Evolutionary conservation across 129 eudicot genomes (phyloP).

Genomic region (Helianthus tuberosus): DNA sequence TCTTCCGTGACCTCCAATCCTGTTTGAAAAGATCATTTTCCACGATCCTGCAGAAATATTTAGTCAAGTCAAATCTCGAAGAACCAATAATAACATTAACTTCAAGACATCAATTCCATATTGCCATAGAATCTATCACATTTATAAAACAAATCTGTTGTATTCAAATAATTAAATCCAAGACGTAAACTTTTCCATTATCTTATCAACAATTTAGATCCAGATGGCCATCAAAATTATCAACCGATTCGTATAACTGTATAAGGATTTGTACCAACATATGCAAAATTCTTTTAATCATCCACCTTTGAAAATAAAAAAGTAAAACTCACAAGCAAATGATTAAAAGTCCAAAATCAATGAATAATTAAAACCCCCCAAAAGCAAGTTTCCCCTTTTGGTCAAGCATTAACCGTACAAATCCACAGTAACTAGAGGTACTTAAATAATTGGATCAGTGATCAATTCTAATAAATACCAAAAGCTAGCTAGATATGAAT

Average conservation of each 20-base stretch:
- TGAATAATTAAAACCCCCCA: conserved; percentile 8
- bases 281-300: neutral
- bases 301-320: neutral
- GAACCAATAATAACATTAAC: neutral
- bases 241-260: neutral
- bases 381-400: conserved; percentile 27
- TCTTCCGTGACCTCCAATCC: conserved; percentile 98
- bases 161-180: neutral
- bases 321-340: neutral
- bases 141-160: neutral
- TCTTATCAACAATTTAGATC: conserved; percentile 22
- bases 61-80: neutral
- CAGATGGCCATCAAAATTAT: neutral
- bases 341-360: conserved; percentile 9
- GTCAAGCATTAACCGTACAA: conserved; percentile 7
- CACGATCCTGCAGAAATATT: conserved; percentile 63
- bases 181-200: neutral
- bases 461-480: conserved; percentile 9
- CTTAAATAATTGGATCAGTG: neutral
- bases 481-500: neutral
- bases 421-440: neutral
- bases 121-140: conserved; percentile 1
- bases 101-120: neutral
- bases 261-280: conserved; percentile 5
- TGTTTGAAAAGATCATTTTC: conserved; percentile 96